These are phyloP conservation scores for Epichloe typhina DNA, from an alignment of 2,329 filamentous ascomycete genomes.

Conservation along the genomic window DNA sequence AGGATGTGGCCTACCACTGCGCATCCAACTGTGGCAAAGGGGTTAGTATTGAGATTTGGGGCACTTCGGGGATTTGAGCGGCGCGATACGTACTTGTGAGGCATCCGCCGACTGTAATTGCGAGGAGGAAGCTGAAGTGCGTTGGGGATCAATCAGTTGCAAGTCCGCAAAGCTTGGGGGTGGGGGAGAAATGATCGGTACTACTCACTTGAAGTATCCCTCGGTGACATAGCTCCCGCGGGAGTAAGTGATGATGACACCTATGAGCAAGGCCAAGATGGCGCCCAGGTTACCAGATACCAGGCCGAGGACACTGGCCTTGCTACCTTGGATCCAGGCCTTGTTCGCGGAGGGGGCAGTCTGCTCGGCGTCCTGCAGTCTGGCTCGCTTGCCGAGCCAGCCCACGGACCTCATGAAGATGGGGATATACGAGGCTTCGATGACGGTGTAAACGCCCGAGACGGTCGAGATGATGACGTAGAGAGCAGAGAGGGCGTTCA, in stretches of 20 bases:
- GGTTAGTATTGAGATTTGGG: not conserved
- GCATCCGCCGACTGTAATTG: slow-evolving; percentile 9
- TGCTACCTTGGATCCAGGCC: slow-evolving; percentile 9
- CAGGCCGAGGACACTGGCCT: slow-evolving; percentile 9
- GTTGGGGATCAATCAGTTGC: not conserved
- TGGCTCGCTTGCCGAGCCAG: slow-evolving; percentile 1
- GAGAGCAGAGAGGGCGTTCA: slow-evolving; percentile 8
- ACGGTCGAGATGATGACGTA: slow-evolving; percentile 9
- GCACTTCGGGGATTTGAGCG: not conserved
- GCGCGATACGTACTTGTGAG: slow-evolving; percentile 7
- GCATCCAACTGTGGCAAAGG: slow-evolving; percentile 4
- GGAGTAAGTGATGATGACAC: slow-evolving; percentile 10
- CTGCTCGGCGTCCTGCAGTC: slow-evolving; percentile 1
- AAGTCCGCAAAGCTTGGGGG: not conserved
- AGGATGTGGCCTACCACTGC: slow-evolving; percentile 8
- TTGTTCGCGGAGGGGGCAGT: not conserved
- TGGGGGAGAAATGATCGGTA: not conserved
- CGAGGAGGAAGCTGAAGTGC: slow-evolving; percentile 7
- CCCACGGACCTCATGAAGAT: slow-evolving; percentile 11
- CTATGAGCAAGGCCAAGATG: slow-evolving; percentile 9
- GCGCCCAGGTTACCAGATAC: slow-evolving; percentile 9
- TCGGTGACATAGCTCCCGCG: slow-evolving; percentile 8
- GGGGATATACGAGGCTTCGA: slow-evolving; percentile 10
- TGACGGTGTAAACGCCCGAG: slow-evolving; percentile 9
- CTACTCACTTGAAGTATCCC: slow-evolving; percentile 9